Conservation (phyloP, 192 early-diverging fungal species). For the Coemansia sp. region DNA sequence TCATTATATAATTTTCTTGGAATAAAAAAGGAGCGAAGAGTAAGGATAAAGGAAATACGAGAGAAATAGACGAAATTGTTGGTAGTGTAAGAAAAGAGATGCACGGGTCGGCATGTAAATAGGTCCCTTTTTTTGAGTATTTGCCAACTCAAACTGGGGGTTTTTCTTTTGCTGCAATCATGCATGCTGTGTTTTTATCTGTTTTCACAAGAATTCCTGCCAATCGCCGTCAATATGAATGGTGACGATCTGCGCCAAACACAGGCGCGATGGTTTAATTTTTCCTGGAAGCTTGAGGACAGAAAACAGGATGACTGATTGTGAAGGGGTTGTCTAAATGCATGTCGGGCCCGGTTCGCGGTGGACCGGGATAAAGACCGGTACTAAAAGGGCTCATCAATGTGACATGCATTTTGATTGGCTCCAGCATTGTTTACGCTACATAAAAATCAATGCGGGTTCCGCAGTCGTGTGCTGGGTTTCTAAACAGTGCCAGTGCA, state of each 20-base stretch:
- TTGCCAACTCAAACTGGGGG: not conserved
- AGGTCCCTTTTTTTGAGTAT: not conserved
- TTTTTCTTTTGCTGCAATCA: not conserved
- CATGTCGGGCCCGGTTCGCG: not conserved
- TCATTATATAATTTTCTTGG: conserved; percentile 6
- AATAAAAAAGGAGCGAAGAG: conserved; percentile 3
- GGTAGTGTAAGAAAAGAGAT: not conserved
- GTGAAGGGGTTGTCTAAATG: conserved; percentile 1
- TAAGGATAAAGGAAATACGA: not conserved
- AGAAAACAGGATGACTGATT: not conserved
- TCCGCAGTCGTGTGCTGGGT: not conserved
- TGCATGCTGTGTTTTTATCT: not conserved
- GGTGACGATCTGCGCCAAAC: not conserved
- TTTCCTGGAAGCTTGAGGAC: not conserved
- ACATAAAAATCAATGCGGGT: conserved; percentile 2
- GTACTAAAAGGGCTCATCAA: not conserved
- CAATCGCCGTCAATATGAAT: not conserved
- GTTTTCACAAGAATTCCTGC: not conserved
- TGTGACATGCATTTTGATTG: not conserved
- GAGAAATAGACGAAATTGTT: not conserved
- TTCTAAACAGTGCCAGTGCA: not conserved
- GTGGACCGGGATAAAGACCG: conserved; percentile 1
- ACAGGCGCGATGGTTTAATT: not conserved
- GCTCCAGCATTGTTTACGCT: not conserved
- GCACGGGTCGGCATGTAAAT: not conserved